Base-by-base conservation (phyloP, 139 green algal genomes). In the Yamagishiella unicocca region DNA sequence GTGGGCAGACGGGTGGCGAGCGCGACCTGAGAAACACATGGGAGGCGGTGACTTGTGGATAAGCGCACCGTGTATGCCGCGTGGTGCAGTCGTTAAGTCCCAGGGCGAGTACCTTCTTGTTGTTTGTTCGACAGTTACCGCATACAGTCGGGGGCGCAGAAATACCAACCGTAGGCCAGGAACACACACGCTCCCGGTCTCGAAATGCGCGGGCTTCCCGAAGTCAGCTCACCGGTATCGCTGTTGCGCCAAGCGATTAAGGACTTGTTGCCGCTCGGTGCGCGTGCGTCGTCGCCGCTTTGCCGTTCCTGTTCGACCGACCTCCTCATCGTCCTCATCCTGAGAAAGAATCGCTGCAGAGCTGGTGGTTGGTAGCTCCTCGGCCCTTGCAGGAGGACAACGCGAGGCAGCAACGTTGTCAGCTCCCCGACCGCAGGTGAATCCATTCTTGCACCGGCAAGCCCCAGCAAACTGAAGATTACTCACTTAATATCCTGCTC, bases 191-290 rank as follows among this genome's bases (percentile, higher is more conserved):
- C n/a, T n/a, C n/a, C n/a, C n/a, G n/a, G 50, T 61, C 50, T 12
- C 50, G 14, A 17, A 61, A 17, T 17, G 50, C 12, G 50, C 50
- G 50, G 14, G 50, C 50, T 25, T 61, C 50, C 14, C 50, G 50
- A 61, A n/a, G n/a, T n/a, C n/a, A 45, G n/a, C 83, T 45, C 70
- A 89, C 88, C 89, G 74, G 82, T 92, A 92, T 54, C 89, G 85
- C 89, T 92, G 89, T 55, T 92, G 89, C 14, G 89, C 89, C 25
- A 92, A 72, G 21, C 89, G 88, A 50, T 92, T 92, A 38, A 92
- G 82, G 76, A 88, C 85, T 61, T 92, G 89, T 85, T 92, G 89
- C 82, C 89, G 87, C 45, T 88, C 89, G n/a, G 87, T 92, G 46
- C 89, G 87, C 2, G 70, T 89, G 33, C 89, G 89, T 17, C 89